Percentiles rank a stretch among this genome's conserved stretches.
Evolutionary conservation across 2,329 filamentous ascomycete genomes (phyloP).

Genomic region (Sporothrix euskadiensis): DNA sequence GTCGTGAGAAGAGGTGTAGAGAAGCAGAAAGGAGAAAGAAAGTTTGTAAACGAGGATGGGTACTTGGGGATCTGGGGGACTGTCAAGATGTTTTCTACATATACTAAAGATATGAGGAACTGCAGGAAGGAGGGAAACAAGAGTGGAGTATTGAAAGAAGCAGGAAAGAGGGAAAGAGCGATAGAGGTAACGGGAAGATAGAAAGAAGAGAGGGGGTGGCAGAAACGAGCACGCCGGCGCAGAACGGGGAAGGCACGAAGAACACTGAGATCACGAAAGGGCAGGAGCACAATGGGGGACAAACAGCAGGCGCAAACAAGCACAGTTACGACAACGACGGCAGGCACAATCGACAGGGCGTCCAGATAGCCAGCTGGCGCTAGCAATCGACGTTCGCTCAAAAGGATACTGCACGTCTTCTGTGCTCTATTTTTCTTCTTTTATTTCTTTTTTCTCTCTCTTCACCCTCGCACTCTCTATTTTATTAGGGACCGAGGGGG

Average conservation of each 20-base stretch:
- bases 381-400: conserved; percentile 3
- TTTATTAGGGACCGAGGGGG: not conserved
- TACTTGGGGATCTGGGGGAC: conserved; percentile 9
- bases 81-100: conserved; percentile 20
- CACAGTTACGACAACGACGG: conserved; percentile 2
- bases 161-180: conserved; percentile 11
- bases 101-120: conserved; percentile 3
- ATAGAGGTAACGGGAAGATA: conserved; percentile 11
- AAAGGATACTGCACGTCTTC: not conserved
- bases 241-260: conserved; percentile 1
- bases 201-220: not conserved
- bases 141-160: conserved; percentile 12
- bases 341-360: not conserved
- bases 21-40: not conserved
- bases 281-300: not conserved
- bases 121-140: not conserved
- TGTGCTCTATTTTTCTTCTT: not conserved
- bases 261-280: conserved; percentile 17
- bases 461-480: not conserved
- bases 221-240: conserved; percentile 5
- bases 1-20: not conserved
- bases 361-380: not conserved
- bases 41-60: conserved; percentile 2
- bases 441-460: not conserved
- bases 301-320: conserved; percentile 3